Evolutionary conservation across 1,284 basidiomycete species (phyloP).

Genomic region (Naganishia albida): DNA sequence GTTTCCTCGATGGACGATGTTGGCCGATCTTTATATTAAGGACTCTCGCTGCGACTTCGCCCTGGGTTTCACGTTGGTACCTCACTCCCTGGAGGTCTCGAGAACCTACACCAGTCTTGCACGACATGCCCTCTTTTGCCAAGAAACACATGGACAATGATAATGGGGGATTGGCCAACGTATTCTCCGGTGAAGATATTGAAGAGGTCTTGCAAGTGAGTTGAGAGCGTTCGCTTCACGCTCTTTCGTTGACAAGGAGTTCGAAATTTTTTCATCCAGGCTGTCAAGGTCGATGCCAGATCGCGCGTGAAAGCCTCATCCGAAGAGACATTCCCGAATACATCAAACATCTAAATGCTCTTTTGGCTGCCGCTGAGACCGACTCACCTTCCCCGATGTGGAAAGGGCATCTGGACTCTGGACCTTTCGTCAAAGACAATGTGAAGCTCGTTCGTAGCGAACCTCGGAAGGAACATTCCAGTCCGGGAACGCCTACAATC

Average conservation of each 20-base stretch:
- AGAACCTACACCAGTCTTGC: too few relatives aligned
- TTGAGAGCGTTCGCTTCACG: background rate
- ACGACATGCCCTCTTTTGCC: constrained; percentile 9
- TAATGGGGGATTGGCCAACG: constrained; percentile 7
- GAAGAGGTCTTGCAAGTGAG: constrained; percentile 7
- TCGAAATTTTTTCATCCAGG: too few relatives aligned
- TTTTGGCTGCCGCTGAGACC: background rate
- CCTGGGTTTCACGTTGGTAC: too few relatives aligned
- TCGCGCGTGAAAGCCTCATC: background rate
- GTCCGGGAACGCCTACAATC: too few relatives aligned
- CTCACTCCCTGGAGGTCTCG: too few relatives aligned
- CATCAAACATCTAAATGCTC: background rate
- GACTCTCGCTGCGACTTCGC: too few relatives aligned
- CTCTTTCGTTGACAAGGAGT: too few relatives aligned
- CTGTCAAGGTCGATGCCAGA: too few relatives aligned
- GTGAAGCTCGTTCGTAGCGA: background rate
- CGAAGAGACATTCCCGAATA: background rate
- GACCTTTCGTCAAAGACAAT: background rate
- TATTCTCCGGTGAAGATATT: background rate
- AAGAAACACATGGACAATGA: background rate
- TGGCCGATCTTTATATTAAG: too few relatives aligned
- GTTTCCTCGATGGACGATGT: too few relatives aligned
- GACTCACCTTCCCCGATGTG: background rate
- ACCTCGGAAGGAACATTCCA: background rate
- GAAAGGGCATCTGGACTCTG: background rate